A percentile compares a stretch with the other conserved stretches of the same genome.
These are phyloP conservation scores for Bocquillonia castaneifolia DNA, from an alignment of 441 rosid species.

Conservation along the genomic window DNA sequence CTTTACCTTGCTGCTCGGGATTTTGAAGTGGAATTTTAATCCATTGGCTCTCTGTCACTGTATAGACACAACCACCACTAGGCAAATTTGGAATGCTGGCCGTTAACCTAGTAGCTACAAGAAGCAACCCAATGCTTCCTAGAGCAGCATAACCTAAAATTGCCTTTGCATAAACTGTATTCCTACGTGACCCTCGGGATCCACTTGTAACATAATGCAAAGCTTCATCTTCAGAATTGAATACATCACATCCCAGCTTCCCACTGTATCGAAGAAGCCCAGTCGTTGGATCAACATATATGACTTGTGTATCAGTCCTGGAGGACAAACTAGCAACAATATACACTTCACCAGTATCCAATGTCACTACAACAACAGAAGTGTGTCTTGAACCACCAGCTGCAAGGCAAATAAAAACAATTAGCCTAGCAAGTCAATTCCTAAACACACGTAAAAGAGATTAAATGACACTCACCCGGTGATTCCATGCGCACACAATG, in stretches of 20 bases:
- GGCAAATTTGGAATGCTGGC: conserved; percentile 73
- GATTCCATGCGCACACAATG: conserved; percentile 59
- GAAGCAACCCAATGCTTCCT: conserved; percentile 77
- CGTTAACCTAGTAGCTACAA: conserved; percentile 71
- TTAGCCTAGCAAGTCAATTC: neutral
- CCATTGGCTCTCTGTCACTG: conserved; percentile 84
- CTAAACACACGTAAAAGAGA: neutral
- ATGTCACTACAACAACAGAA: conserved; percentile 60
- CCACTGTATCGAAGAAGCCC: conserved; percentile 66
- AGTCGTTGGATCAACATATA: conserved; percentile 84
- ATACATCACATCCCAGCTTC: conserved; percentile 57
- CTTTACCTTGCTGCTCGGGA: conserved; percentile 85
- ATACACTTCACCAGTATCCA: conserved; percentile 74
- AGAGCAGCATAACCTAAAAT: conserved; percentile 82
- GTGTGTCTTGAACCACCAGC: conserved; percentile 63
- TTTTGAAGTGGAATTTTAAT: conserved; percentile 70
- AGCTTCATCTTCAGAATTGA: conserved; percentile 80
- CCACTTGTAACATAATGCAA: conserved; percentile 62
- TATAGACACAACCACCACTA: conserved; percentile 87
- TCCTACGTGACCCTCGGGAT: conserved; percentile 50
- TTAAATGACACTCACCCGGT: conserved; percentile 30
- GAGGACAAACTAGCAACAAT: conserved; percentile 58
- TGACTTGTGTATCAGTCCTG: conserved; percentile 67
- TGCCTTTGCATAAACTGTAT: conserved; percentile 53
- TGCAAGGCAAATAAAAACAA: conserved; percentile 20